Evolutionary conservation across 768 basidiomycete genomes (phyloP), one percentile per base, ranked within the genome.

Genomic region (Lentinula guzmanii): DNA sequence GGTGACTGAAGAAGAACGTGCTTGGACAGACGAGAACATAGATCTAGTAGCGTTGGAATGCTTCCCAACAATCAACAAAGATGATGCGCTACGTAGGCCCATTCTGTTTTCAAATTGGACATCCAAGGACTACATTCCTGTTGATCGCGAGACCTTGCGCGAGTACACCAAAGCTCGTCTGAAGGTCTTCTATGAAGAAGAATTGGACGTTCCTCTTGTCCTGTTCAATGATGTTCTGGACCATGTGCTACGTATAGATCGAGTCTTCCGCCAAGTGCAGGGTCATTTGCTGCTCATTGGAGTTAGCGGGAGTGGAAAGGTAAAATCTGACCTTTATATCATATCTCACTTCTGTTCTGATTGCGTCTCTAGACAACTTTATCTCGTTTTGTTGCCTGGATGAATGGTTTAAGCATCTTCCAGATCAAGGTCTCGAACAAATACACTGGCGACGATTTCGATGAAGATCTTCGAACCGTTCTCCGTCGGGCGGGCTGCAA

Each of bases 361-460:
- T 51, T 11, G 57, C 15, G 31, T 51, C 62, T 48, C 56, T 8
- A 98, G 97, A 99, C 97, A 4, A 99, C 95, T 0, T 76, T 99
- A 1, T 97, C 97, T 42, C 89, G 97, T 52, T 99, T 99, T 72
- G 97, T 99, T 31, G 97, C 97, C 0, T 99, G 97, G 97, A 98
- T 99, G 89, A 99, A 99, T 68, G 97, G 97, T 48, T 79, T 99
- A 58, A 97, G 92, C 70, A 95, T 99, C 65, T 99, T 97, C 83
- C 97, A 99, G 72, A 97, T 99, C 82, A 98, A 98, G 71, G 97
- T 98, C 4, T 98, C 96, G 24, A 99, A 98, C 79, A 96, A 95
- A 71, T 99, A 99, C 72, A 97, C 94, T 1, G 95, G 93, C 24
- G 95, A 96, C 15, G 97, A 99, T 72, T 99, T 99, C 67, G 97